Conservation (phyloP, 805 yeast genomes). For the Kodamaea hsintzibuensis region DNA sequence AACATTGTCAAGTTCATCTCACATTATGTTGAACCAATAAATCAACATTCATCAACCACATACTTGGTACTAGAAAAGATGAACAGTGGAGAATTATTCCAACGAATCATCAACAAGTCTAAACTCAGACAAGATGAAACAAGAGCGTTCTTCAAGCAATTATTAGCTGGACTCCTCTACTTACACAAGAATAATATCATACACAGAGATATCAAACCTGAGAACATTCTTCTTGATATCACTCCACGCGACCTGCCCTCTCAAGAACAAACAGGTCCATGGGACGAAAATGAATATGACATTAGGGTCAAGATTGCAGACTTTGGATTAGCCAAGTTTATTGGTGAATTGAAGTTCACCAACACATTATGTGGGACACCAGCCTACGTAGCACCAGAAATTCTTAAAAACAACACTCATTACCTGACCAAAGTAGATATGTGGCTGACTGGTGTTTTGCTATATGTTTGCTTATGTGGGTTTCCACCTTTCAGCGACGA, state of each 20-base stretch:
- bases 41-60: conserved; percentile 52
- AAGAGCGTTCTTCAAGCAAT: conserved; percentile 52
- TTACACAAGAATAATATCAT: conserved; percentile 42
- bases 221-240: conserved; percentile 49
- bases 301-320: conserved; percentile 77
- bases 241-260: conserved; percentile 35
- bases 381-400: conserved; percentile 85
- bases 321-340: conserved; percentile 70
- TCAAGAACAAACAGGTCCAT: conserved; percentile 48
- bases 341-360: conserved; percentile 73
- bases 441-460: conserved; percentile 80
- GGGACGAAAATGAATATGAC: conserved; percentile 61
- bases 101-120: conserved; percentile 66
- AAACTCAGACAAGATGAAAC: conserved; percentile 63
- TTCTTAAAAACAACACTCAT: conserved; percentile 51
- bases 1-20: conserved; percentile 68
- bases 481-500: conserved; percentile 87
- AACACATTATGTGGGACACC: conserved; percentile 85
- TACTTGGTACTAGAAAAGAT: conserved; percentile 72
- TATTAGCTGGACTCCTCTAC: conserved; percentile 40
- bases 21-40: conserved; percentile 53
- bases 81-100: conserved; percentile 74
- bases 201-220: conserved; percentile 49
- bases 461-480: conserved; percentile 79
- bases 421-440: conserved; percentile 75